A percentile compares a stretch with the other conserved stretches of the same genome.
Evolutionary conservation across 2,329 filamentous ascomycete genomes (phyloP).

Genomic region (Rugonectria rugulosa): DNA sequence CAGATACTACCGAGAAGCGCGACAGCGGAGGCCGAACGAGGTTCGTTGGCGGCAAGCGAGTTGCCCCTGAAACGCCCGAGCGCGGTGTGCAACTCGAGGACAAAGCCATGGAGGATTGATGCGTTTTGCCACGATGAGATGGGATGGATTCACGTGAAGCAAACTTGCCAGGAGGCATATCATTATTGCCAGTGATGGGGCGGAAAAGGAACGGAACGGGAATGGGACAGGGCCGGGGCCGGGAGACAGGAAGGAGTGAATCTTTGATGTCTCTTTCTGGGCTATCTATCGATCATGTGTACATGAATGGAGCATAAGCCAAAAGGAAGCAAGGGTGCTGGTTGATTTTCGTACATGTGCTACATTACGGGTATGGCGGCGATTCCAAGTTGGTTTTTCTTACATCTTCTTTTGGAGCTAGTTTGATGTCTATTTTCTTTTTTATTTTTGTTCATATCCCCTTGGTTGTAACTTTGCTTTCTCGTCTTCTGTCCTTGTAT

Average conservation of each 20-base stretch:
- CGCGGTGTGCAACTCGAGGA: conserved; percentile 62
- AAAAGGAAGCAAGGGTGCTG: conserved; percentile 35
- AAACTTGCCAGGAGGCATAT: conserved; percentile 2
- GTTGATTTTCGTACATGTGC: conserved; percentile 38
- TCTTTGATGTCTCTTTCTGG: conserved; percentile 9
- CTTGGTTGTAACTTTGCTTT: conserved; percentile 6
- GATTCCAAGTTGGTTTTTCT: conserved; percentile 34
- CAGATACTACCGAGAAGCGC: conserved; percentile 60
- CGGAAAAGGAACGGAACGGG: neutral
- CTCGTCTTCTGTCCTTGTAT: conserved; percentile 3
- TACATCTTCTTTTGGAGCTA: conserved; percentile 19
- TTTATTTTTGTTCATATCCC: conserved; percentile 8
- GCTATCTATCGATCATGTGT: conserved; percentile 33
- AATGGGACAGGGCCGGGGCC: neutral
- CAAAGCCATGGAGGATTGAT: conserved; percentile 60
- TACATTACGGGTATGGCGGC: conserved; percentile 35
- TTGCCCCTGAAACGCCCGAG: conserved; percentile 41
- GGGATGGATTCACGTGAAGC: conserved; percentile 20
- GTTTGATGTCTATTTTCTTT: conserved; percentile 23
- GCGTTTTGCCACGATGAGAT: conserved; percentile 7
- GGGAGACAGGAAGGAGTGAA: neutral
- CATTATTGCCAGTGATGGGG: neutral
- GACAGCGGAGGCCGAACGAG: conserved; percentile 65
- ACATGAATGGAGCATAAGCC: conserved; percentile 42
- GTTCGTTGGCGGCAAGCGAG: conserved; percentile 60